phyloP scores from a whole-genome alignment of 208 protist genomes.

The Leishmania tarentolae region DNA sequence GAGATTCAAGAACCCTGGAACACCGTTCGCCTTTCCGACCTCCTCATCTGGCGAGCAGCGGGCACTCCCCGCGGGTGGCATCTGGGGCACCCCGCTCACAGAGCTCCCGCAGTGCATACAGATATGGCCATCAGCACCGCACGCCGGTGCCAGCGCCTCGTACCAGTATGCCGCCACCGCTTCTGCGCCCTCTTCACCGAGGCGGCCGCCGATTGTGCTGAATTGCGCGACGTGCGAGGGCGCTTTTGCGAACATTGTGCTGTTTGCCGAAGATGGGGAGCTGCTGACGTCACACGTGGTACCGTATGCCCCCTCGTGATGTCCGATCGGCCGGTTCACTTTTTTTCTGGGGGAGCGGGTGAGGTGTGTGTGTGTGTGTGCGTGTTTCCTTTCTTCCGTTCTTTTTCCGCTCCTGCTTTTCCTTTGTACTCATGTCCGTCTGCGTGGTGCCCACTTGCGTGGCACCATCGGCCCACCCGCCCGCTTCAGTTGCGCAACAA shows the following conservation, averaged over 20 bases:
- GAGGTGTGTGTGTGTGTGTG: neutral
- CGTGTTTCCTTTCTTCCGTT: neutral
- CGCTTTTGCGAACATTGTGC: conserved; percentile 39
- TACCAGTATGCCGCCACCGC: neutral
- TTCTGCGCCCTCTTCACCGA: neutral
- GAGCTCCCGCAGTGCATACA: conserved; percentile 18
- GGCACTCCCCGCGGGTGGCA: neutral
- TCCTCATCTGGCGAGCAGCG: neutral
- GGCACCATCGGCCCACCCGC: neutral
- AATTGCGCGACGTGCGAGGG: conserved; percentile 76
- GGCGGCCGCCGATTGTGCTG: conserved; percentile 32
- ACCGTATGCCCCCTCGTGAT: conserved; percentile 12
- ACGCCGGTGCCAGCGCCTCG: neutral
- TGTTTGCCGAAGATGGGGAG: conserved; percentile 42
- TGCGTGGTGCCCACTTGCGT: neutral
- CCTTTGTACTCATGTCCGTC: neutral
- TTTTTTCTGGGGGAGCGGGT: neutral
- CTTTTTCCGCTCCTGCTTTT: neutral
- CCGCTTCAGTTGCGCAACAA: neutral
- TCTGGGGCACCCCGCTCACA: conserved; percentile 22
- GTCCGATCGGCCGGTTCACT: neutral
- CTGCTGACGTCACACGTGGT: conserved; percentile 12
- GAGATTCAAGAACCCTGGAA: neutral
- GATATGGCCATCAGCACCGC: conserved; percentile 13
- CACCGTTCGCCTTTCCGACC: neutral